Evolutionary conservation across 2,329 filamentous ascomycete species (phyloP).

Genomic region (Ceratocystis papillata): DNA sequence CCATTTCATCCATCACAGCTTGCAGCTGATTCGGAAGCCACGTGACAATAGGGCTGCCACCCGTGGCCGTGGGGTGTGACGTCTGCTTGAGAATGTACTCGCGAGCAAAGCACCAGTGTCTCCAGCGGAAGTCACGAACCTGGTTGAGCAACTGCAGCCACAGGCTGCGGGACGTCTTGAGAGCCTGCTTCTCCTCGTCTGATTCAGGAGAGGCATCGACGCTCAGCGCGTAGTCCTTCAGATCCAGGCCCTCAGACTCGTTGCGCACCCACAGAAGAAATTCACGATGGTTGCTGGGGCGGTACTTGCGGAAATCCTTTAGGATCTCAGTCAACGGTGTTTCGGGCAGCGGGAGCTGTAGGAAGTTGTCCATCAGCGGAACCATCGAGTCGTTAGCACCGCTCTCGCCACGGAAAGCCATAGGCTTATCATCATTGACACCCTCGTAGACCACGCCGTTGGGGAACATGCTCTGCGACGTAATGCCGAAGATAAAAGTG

Average conservation of each 20-base stretch:
- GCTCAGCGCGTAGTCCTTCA: conserved; percentile 49
- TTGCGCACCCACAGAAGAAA: conserved; percentile 64
- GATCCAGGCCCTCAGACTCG: conserved; percentile 38
- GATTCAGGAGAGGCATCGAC: conserved; percentile 26
- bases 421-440: conserved; percentile 55
- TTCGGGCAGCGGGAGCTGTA: conserved; percentile 75
- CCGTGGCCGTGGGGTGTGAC: conserved; percentile 64
- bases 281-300: conserved; percentile 76
- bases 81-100: conserved; percentile 77
- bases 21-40: conserved; percentile 75
- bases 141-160: conserved; percentile 60
- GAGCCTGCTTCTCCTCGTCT: conserved; percentile 29
- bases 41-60: conserved; percentile 70
- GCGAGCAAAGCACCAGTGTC: conserved; percentile 75
- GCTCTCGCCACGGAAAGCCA: conserved; percentile 81
- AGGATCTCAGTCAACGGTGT: conserved; percentile 85
- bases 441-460: conserved; percentile 84
- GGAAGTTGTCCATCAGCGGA: conserved; percentile 76
- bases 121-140: conserved; percentile 70
- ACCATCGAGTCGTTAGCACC: conserved; percentile 94
- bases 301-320: conserved; percentile 77
- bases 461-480: conserved; percentile 86
- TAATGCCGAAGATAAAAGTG: conserved; percentile 96
- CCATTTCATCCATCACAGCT: conserved; percentile 63
- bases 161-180: conserved; percentile 46